Evolutionary conservation across 768 basidiomycete genomes (phyloP), one percentile per base, ranked within the genome.

Genomic region (Hysterangium stoloniferum): DNA sequence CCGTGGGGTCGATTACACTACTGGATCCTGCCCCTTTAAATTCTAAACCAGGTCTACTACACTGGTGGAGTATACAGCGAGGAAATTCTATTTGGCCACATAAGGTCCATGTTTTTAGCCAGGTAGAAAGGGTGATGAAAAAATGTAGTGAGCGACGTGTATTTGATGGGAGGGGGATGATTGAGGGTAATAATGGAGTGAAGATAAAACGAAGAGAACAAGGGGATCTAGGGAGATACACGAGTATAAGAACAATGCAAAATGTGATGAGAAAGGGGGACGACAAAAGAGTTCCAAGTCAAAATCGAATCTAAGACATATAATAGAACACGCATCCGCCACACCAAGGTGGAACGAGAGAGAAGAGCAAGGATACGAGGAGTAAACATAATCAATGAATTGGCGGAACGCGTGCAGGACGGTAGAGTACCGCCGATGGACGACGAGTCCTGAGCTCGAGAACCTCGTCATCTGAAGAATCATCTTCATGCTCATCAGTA

Each of bases 401-500:
- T 17, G 49, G 49, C 1, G 49, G 31, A 11, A 29, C 40, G 25
- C 32, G 40, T n/a, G 38, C 41, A 29, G 49, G 43, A 31, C 49
- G 37, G 20, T 31, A 20, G 28, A 51, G 49, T 11, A 51, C 27
- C 1, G 49, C 33, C 4, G 49, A 51, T 5, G 49, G 49, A 2
- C 49, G 38, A 6, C 49, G 49, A 9, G 38, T 42, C 20, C 41
- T 31, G 1, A 51, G 38, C n/a, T 51, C 24, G 20, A 51, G 22
- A 7, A 51, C 38, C 13, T 51, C 49, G n/a, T 51, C 49, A 9
- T 48, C 46, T 4, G 46, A 48, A 2, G 46, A 48, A 11, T 50
- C 29, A 78, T 93, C 7, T 80, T 81, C 1, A 80, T 77, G 7
- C 74, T 93, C 40, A 79, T 86, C 1, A 94, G 89, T 59, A 92